Base-by-base conservation (phyloP, 208 protist genomes). In the Acanthamoeba lenticulata region DNA sequence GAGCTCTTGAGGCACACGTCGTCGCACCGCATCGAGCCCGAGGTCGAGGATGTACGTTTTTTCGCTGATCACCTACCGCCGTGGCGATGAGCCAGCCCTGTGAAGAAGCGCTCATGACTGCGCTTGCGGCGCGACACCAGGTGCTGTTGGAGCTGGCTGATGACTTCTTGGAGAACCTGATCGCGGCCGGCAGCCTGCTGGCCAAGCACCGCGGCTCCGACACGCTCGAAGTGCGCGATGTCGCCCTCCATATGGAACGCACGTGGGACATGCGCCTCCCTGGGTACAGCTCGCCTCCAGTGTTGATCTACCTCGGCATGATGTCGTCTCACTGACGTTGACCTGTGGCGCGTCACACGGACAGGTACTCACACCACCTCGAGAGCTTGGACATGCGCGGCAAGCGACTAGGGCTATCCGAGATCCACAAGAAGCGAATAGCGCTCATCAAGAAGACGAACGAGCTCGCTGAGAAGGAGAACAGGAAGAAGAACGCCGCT, bases 131-230 rank as follows among this genome's bases (percentile, higher is more conserved):
- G n/a, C n/a, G n/a, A n/a, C 55, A 27, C 29, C 77, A 96, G 89
- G 94, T 97, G 11, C 45, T 97, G 24, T 38, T 95, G 0, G 95
- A 96, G 34, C 90, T 97, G 17, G 96, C 95, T 7, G 96, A 97
- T 62, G 96, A 97, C 52, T 97, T 97, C 90, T 89, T 97, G 3
- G 96, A 97, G 36, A 94, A 72, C 34, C 95, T 97, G 0, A 95
- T 94, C 40, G 40, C 94, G 32, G 94, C 95, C 27, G 96, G 91
- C 34, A 97, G 96, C 65, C 32, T 74, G 34, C 49, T 97, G 9
- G 96, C 96, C 11, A 96, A 97, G 45, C 96, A 97, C 77, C 52
- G 96, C 27, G 94, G 92, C n/a, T 95, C 92, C 2, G 81, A 83
- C n/a, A 90, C 85, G 57, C 79, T 97, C 21, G 96, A 97, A 24